Conservation (phyloP, 495 filamentous ascomycete genomes). For the Cetradonia linearis region DNA sequence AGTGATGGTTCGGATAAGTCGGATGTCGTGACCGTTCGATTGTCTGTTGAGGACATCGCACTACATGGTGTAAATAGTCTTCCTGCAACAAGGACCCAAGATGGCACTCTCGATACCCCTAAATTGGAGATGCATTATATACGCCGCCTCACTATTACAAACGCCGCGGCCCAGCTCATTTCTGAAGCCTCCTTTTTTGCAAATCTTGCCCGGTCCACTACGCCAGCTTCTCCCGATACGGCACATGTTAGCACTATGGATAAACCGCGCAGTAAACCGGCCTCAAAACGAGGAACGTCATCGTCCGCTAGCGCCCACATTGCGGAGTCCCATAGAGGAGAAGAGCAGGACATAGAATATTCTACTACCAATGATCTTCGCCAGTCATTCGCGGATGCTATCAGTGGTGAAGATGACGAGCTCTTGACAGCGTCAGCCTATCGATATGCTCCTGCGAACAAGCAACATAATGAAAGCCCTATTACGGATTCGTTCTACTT, state of each 20-base stretch:
- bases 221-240: slow-evolving; percentile 50
- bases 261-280: slow-evolving; percentile 5
- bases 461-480: slow-evolving; percentile 2
- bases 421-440: neutral
- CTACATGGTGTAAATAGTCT: slow-evolving; percentile 51
- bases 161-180: slow-evolving; percentile 55
- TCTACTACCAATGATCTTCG: neutral
- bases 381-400: neutral
- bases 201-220: slow-evolving; percentile 49
- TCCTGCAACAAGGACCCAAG: slow-evolving; percentile 22
- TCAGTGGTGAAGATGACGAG: neutral
- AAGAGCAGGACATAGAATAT: neutral
- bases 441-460: slow-evolving; percentile 6
- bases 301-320: neutral
- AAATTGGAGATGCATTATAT: slow-evolving; percentile 42
- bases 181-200: slow-evolving; percentile 67
- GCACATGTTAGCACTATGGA: slow-evolving; percentile 38
- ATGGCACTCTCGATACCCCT: neutral
- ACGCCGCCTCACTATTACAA: slow-evolving; percentile 51
- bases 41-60: slow-evolving; percentile 55
- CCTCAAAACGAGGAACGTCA: slow-evolving; percentile 21
- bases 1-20: slow-evolving; percentile 18
- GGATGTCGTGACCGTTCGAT: slow-evolving; percentile 51
- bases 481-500: slow-evolving; percentile 10
- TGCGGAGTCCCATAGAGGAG: neutral